These are phyloP conservation scores for Diaporthe sp. DNA, from an alignment of 2,329 filamentous ascomycete species.

Conservation along the genomic window DNA sequence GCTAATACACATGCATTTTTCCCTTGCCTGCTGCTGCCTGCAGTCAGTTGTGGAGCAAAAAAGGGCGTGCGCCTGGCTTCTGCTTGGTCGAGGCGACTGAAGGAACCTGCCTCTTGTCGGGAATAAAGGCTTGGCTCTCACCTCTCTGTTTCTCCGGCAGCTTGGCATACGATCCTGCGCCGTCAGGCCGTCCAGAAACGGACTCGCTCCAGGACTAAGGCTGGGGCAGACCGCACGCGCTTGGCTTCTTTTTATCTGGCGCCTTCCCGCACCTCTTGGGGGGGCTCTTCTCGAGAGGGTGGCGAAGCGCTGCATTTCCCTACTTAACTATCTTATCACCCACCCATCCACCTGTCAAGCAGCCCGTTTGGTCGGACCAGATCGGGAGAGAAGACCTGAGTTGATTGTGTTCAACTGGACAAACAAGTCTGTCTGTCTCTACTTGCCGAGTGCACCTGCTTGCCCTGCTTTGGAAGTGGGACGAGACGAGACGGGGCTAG, in stretches of 20 bases:
- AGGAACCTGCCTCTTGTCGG: constrained; percentile 1
- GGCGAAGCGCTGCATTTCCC: not conserved
- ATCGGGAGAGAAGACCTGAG: not conserved
- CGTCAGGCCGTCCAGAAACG: constrained; percentile 23
- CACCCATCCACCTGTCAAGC: not conserved
- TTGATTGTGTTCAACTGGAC: not conserved
- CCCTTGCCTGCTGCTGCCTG: constrained; percentile 20
- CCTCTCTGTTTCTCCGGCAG: constrained; percentile 19
- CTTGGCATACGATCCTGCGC: constrained; percentile 28
- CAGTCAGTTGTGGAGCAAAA: constrained; percentile 12
- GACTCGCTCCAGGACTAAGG: constrained; percentile 4
- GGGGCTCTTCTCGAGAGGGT: not conserved
- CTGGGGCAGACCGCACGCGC: constrained; percentile 19
- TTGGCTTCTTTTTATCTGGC: constrained; percentile 27
- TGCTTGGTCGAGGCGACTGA: constrained; percentile 14
- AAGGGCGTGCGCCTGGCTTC: not conserved
- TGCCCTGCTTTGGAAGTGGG: not conserved
- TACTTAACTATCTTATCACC: not conserved
- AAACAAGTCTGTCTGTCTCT: not conserved
- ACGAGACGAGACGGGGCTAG: not conserved
- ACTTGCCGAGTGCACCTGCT: not conserved
- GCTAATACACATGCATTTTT: not conserved
- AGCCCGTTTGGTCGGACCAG: not conserved
- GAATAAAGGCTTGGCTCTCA: constrained; percentile 30
- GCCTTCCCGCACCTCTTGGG: constrained; percentile 3